Conservation (phyloP, 176 grass and related monocot genomes). For the Ensete ventricosum region DNA sequence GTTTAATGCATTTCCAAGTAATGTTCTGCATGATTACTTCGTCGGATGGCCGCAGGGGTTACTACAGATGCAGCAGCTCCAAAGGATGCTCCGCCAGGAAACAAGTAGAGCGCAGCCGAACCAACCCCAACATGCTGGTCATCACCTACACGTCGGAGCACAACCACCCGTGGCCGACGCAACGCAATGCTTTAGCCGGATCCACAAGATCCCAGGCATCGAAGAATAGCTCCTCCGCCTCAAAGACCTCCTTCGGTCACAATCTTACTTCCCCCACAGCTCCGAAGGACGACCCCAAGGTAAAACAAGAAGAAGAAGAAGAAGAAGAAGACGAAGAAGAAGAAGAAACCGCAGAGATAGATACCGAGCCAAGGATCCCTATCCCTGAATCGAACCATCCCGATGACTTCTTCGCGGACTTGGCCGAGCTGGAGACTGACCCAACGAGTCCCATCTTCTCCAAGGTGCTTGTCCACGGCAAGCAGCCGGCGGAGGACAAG, state of each 20-base stretch:
- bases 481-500: too few relatives aligned
- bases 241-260: too few relatives aligned
- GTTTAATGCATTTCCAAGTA: too few relatives aligned
- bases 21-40: too few relatives aligned
- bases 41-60: not conserved
- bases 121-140: conserved; percentile 12
- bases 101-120: conserved; percentile 12
- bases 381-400: not conserved
- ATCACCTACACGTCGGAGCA: conserved; percentile 10
- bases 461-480: not conserved
- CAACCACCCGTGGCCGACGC: conserved; percentile 11
- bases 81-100: conserved; percentile 11
- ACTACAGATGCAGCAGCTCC: conserved; percentile 15
- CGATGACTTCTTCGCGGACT: not conserved
- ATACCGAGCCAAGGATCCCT: not conserved
- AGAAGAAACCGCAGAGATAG: not conserved
- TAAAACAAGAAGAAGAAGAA: too few relatives aligned
- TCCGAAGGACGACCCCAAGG: too few relatives aligned
- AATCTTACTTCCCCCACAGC: too few relatives aligned
- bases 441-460: not conserved
- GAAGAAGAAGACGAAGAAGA: too few relatives aligned
- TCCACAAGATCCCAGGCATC: too few relatives aligned
- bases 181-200: too few relatives aligned
- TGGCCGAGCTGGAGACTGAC: not conserved
- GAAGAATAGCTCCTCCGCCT: too few relatives aligned